Percentiles rank a stretch among this genome's conserved stretches.
phyloP scores from a whole-genome alignment of 345 rosid species.

The Populus pruinosa region DNA sequence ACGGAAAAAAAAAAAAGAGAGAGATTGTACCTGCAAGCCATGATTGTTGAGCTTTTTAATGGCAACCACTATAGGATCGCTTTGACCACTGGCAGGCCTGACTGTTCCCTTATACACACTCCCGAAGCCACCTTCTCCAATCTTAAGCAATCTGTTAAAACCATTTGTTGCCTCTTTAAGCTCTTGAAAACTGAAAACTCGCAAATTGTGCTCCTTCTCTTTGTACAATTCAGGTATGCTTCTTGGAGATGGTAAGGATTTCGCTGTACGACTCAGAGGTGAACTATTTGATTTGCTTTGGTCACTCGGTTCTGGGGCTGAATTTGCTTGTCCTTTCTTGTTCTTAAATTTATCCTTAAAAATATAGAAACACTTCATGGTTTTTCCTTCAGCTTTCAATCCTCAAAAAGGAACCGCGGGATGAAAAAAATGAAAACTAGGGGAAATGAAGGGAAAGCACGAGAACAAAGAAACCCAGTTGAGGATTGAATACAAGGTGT shows the following conservation, averaged over 20 bases:
- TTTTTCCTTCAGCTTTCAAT: background rate
- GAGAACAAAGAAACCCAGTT: slow-evolving; percentile 5
- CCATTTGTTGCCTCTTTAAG: slow-evolving; percentile 67
- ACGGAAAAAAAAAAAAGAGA: background rate
- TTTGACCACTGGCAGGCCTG: slow-evolving; percentile 28
- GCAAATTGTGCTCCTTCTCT: slow-evolving; percentile 53
- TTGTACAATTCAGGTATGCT: slow-evolving; percentile 59
- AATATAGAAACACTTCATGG: slow-evolving; percentile 40
- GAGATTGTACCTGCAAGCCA: slow-evolving; percentile 64
- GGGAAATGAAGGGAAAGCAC: background rate
- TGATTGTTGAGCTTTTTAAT: slow-evolving; percentile 76
- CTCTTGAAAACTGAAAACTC: slow-evolving; percentile 62
- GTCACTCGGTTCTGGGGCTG: slow-evolving; percentile 54
- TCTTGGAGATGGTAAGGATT: slow-evolving; percentile 59
- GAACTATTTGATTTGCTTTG: slow-evolving; percentile 12
- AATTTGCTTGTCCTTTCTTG: slow-evolving; percentile 32
- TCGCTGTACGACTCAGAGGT: slow-evolving; percentile 24
- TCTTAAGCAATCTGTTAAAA: slow-evolving; percentile 58
- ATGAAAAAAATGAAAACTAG: background rate
- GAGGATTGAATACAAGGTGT: background rate
- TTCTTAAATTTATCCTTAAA: slow-evolving; percentile 47
- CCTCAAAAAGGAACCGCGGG: background rate
- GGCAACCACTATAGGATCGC: slow-evolving; percentile 54
- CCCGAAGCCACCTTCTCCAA: slow-evolving; percentile 99
- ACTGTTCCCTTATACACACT: slow-evolving; percentile 79